These are phyloP conservation scores for Filobasidium wieringae DNA, from an alignment of 768 basidiomycete genomes.

Conservation along the genomic window DNA sequence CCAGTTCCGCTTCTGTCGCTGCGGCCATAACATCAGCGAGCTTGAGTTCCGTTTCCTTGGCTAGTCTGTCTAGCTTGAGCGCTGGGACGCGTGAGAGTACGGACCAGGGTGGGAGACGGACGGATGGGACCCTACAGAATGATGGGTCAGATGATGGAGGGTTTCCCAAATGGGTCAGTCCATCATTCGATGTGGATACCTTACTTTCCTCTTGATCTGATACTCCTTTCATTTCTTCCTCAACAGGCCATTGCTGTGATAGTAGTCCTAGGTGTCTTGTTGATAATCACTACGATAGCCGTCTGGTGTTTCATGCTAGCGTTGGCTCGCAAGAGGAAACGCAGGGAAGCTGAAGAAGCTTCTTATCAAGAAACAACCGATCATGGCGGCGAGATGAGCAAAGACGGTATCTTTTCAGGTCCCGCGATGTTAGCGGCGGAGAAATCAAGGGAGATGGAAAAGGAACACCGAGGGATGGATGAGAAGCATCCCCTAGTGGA, in stretches of 20 bases:
- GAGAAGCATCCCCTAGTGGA: too few species aligned
- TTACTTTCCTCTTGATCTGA: background rate
- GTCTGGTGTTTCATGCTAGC: constrained; percentile 58
- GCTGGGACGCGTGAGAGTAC: background rate
- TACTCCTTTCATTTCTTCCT: background rate
- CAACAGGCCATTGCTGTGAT: constrained; percentile 70
- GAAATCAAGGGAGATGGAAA: background rate
- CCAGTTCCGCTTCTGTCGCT: constrained; percentile 27
- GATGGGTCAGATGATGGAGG: constrained; percentile 34
- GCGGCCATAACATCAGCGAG: background rate
- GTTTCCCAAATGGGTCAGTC: constrained; percentile 60
- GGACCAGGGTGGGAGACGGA: constrained; percentile 9
- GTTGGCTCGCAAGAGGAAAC: constrained; percentile 37
- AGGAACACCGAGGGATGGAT: background rate
- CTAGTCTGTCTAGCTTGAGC: too few species aligned
- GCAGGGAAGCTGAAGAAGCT: background rate
- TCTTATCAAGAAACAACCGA: background rate
- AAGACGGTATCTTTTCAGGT: too few species aligned
- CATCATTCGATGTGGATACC: too few species aligned
- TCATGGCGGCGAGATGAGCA: too few species aligned
- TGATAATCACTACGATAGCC: constrained; percentile 58
- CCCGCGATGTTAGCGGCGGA: background rate
- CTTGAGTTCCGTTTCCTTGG: background rate
- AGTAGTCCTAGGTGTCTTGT: constrained; percentile 66
- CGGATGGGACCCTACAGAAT: constrained; percentile 29